phyloP scores from a whole-genome alignment of 768 basidiomycete genomes.

The Rickenella mellea region DNA sequence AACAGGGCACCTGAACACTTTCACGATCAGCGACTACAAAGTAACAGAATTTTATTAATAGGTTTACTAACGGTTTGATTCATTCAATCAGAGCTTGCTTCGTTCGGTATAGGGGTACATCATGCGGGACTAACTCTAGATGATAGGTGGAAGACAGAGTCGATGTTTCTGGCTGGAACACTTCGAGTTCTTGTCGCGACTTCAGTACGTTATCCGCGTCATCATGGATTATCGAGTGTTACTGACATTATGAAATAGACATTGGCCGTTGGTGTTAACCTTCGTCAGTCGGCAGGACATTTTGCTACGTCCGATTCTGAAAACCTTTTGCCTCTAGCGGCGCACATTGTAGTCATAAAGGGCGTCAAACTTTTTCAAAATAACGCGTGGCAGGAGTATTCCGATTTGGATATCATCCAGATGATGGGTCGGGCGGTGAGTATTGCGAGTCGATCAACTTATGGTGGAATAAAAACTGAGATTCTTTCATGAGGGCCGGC shows the following conservation, averaged over 20 bases:
- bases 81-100: slow-evolving; percentile 43
- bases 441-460: not conserved
- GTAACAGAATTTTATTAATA: slow-evolving; percentile 30
- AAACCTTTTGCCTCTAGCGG: slow-evolving; percentile 40
- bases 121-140: slow-evolving; percentile 77
- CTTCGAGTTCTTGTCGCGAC: slow-evolving; percentile 72
- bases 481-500: slow-evolving; percentile 55
- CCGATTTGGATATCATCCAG: slow-evolving; percentile 88
- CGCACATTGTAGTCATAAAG: slow-evolving; percentile 88
- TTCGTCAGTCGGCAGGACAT: slow-evolving; percentile 45
- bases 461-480: slow-evolving; percentile 1
- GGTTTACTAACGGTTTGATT: not conserved
- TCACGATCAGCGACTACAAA: slow-evolving; percentile 56
- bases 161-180: slow-evolving; percentile 53
- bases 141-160: slow-evolving; percentile 69
- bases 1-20: slow-evolving; percentile 48
- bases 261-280: slow-evolving; percentile 90
- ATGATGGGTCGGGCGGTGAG: slow-evolving; percentile 92
- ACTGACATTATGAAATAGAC: slow-evolving; percentile 43
- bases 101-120: slow-evolving; percentile 77
- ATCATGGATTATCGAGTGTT: not conserved
- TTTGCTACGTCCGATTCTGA: not conserved
- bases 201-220: slow-evolving; percentile 44
- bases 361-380: slow-evolving; percentile 79
- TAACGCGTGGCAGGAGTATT: slow-evolving; percentile 66